phyloP scores from a whole-genome alignment of 345 rosid genomes.

The Pistacia atlantica region DNA sequence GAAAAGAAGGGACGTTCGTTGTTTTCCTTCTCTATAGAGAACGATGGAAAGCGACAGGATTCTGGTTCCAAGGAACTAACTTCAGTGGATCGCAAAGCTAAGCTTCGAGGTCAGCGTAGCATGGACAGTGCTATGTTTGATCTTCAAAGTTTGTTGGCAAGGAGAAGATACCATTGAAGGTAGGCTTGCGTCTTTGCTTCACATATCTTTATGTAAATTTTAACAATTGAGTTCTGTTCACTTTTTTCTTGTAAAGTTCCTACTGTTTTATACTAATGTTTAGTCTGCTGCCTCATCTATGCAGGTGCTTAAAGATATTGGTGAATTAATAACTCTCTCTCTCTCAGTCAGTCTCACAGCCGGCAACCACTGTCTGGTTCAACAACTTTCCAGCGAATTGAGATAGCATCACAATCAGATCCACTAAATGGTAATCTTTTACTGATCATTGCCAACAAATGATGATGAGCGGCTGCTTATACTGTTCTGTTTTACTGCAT shows the following conservation, averaged over 20 bases:
- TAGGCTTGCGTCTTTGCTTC: slow-evolving; percentile 30
- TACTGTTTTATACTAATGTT: slow-evolving; percentile 8
- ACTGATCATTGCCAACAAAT: not conserved
- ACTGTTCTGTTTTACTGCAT: not conserved
- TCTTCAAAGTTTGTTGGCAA: slow-evolving; percentile 76
- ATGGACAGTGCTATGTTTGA: slow-evolving; percentile 70
- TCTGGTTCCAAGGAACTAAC: slow-evolving; percentile 46
- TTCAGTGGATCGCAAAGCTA: slow-evolving; percentile 53
- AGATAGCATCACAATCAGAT: slow-evolving; percentile 59
- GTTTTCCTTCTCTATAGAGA: slow-evolving; percentile 77
- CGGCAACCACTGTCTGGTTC: slow-evolving; percentile 75
- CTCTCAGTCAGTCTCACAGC: slow-evolving; percentile 71
- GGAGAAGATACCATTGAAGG: slow-evolving; percentile 94
- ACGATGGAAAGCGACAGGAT: slow-evolving; percentile 46
- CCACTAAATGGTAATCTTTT: slow-evolving; percentile 69
- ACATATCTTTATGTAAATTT: not conserved
- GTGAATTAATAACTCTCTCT: slow-evolving; percentile 71
- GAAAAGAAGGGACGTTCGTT: slow-evolving; percentile 55
- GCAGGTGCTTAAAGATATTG: slow-evolving; percentile 85
- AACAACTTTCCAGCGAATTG: slow-evolving; percentile 85
- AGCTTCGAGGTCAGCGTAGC: slow-evolving; percentile 62
- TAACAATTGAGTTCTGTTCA: not conserved
- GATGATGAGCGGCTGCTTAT: slow-evolving; percentile 13
- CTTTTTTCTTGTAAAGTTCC: slow-evolving; percentile 1
- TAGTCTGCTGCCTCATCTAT: slow-evolving; percentile 17